Percentiles rank a stretch among this genome's conserved stretches.
These are phyloP conservation scores for Aaosphaeria pasadenensis DNA, from an alignment of 2,329 filamentous ascomycete species.

Conservation along the genomic window DNA sequence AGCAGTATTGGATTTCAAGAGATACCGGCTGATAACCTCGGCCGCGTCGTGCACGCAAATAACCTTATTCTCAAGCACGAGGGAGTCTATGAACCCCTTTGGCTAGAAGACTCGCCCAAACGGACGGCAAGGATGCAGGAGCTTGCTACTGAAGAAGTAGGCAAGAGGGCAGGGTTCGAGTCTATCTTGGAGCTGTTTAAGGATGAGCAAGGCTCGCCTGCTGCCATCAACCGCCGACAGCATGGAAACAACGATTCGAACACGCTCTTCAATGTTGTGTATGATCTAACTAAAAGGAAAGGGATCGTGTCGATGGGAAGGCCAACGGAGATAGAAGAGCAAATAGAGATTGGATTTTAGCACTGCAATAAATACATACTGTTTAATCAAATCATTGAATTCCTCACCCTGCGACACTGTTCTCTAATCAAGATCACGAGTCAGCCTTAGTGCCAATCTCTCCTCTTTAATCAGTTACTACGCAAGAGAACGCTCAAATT, in stretches of 20 bases:
- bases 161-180: constrained; percentile 19
- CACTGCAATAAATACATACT: neutral
- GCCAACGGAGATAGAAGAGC: constrained; percentile 29
- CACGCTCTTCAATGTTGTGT: constrained; percentile 37
- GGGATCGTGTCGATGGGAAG: constrained; percentile 27
- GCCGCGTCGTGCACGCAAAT: constrained; percentile 43
- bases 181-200: constrained; percentile 36
- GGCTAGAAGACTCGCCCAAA: constrained; percentile 40
- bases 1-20: constrained; percentile 33
- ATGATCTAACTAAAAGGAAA: constrained; percentile 31
- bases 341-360: constrained; percentile 17
- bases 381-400: neutral
- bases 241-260: constrained; percentile 23
- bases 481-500: neutral
- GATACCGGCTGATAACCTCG: constrained; percentile 28
- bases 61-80: constrained; percentile 41
- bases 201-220: constrained; percentile 40
- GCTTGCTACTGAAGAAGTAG: constrained; percentile 11
- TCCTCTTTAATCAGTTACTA: neutral
- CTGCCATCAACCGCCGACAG: constrained; percentile 27
- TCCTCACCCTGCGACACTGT: neutral
- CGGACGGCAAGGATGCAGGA: constrained; percentile 35
- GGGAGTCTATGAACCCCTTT: constrained; percentile 39
- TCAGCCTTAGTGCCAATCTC: neutral
- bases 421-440: neutral